A percentile compares a stretch with the other conserved stretches of the same genome.
These are phyloP conservation scores for Astragalus glycyphyllos DNA, from an alignment of 306 rosid species.

Conservation along the genomic window DNA sequence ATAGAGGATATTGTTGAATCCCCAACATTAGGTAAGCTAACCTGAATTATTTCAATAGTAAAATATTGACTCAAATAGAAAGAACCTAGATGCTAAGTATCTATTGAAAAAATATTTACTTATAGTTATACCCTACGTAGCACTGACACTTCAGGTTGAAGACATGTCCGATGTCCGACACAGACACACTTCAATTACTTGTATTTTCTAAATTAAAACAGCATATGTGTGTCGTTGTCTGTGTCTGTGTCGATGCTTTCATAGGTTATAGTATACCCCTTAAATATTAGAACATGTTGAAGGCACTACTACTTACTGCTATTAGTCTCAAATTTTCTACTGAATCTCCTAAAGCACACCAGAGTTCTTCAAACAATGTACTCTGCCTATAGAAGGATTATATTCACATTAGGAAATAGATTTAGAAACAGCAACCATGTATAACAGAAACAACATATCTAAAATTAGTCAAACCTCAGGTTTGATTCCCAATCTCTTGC, in stretches of 20 bases:
- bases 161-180: too few species aligned
- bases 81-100: slow-evolving; percentile 7
- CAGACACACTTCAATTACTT: too few species aligned
- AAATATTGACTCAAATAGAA: slow-evolving; percentile 25
- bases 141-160: too few species aligned
- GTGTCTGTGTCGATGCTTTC: too few species aligned
- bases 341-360: slow-evolving; percentile 78
- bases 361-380: slow-evolving; percentile 64
- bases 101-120: not conserved
- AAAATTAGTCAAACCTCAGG: slow-evolving; percentile 4
- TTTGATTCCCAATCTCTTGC: slow-evolving; percentile 22
- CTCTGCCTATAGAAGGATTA: slow-evolving; percentile 55
- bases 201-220: too few species aligned
- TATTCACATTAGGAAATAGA: slow-evolving; percentile 34
- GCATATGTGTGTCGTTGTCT: too few species aligned
- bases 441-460: slow-evolving; percentile 8
- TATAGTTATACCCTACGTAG: not conserved
- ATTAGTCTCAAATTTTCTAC: slow-evolving; percentile 59
- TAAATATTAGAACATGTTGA: slow-evolving; percentile 4
- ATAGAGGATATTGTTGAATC: slow-evolving; percentile 68
- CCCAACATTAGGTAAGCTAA: slow-evolving; percentile 84
- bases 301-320: slow-evolving; percentile 67
- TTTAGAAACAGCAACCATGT: slow-evolving; percentile 19
- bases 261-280: too few species aligned
- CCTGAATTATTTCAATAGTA: slow-evolving; percentile 50